Evolutionary conservation across 108 stramenopile species (phyloP).

Genomic region (Skeletonema menzelii): DNA sequence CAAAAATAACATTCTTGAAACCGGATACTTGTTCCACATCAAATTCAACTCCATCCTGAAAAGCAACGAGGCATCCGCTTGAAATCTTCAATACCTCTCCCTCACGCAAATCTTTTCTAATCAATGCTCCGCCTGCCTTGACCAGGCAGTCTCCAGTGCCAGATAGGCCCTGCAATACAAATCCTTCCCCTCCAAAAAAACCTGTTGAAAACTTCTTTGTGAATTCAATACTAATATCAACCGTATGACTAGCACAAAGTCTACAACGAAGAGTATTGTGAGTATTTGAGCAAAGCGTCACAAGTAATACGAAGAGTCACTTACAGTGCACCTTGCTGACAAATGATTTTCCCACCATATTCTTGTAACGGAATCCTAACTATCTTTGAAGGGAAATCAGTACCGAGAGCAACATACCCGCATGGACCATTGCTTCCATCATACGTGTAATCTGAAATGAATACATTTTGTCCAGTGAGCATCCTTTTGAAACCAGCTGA

Average conservation of each 20-base stretch:
- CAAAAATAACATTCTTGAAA: conserved; percentile 89
- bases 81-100: conserved; percentile 82
- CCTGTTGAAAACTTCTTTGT: conserved; percentile 76
- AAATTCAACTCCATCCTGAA: conserved; percentile 69
- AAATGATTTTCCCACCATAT: conserved; percentile 69
- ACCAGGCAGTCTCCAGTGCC: conserved; percentile 85
- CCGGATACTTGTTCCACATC: conserved; percentile 84
- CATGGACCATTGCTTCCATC: conserved; percentile 31
- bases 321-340: conserved; percentile 78
- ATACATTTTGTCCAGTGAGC: conserved; percentile 87
- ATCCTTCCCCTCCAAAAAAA: conserved; percentile 92
- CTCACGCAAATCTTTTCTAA: conserved; percentile 62
- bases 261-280: too few relatives aligned
- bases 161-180: conserved; percentile 80
- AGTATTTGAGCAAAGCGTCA: too few relatives aligned
- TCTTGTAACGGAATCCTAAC: conserved; percentile 69
- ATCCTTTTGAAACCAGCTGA: conserved; percentile 65
- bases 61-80: conserved; percentile 80
- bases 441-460: conserved; percentile 84
- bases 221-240: conserved; percentile 81
- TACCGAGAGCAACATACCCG: conserved; percentile 78
- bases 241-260: conserved; percentile 73
- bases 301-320: too few relatives aligned
- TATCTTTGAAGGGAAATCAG: conserved; percentile 89
- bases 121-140: conserved; percentile 78